A percentile compares a stretch with the other conserved stretches of the same genome.
Conservation (phyloP, 2,329 filamentous ascomycete genomes). For the Penicillium sp. region DNA sequence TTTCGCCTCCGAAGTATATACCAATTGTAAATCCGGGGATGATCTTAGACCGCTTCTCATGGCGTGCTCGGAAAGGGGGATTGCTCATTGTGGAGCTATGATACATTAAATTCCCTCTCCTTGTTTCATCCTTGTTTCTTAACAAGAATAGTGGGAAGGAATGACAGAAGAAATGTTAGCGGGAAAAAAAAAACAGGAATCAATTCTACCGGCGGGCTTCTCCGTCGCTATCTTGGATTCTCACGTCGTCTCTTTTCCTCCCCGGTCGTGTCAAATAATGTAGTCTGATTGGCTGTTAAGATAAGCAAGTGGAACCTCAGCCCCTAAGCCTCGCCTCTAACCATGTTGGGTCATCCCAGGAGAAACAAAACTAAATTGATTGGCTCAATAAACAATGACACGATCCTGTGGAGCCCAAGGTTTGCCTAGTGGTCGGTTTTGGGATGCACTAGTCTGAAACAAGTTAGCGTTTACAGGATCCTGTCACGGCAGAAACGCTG, state of each 20-base stretch:
- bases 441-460: slow-evolving; percentile 12
- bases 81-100: slow-evolving; percentile 19
- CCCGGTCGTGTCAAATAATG: background rate
- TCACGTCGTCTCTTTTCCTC: background rate
- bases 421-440: slow-evolving; percentile 12
- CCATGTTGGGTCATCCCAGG: slow-evolving; percentile 11
- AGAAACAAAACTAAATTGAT: slow-evolving; percentile 1
- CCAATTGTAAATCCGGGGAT: slow-evolving; percentile 15
- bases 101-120: background rate
- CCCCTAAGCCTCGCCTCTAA: slow-evolving; percentile 13
- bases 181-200: background rate
- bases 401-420: slow-evolving; percentile 18
- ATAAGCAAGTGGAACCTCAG: slow-evolving; percentile 26
- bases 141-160: background rate
- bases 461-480: slow-evolving; percentile 13
- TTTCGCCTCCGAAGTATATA: slow-evolving; percentile 1
- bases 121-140: background rate
- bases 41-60: slow-evolving; percentile 12
- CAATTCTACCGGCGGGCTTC: background rate
- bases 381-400: slow-evolving; percentile 13
- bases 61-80: slow-evolving; percentile 24
- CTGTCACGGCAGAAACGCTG: slow-evolving; percentile 9
- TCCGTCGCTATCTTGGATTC: background rate
- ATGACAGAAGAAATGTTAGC: background rate
- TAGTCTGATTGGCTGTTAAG: slow-evolving; percentile 16